Percentiles rank a stretch among this genome's conserved stretches.
Evolutionary conservation across 1,139 yeast genomes (phyloP).

Genomic region (Candida neerlandica): DNA sequence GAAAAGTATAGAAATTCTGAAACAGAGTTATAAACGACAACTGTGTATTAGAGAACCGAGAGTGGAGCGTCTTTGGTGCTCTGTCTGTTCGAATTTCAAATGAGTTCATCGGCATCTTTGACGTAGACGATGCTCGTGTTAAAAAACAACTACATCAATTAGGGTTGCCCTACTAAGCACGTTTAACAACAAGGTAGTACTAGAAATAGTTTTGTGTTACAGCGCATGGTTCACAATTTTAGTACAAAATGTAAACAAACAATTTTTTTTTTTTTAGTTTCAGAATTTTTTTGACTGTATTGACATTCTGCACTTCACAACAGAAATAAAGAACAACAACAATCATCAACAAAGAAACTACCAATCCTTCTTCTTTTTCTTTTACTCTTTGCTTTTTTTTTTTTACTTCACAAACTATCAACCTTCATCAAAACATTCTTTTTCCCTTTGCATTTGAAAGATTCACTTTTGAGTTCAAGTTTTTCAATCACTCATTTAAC

Average conservation of each 20-base stretch:
- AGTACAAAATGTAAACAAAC: constrained; percentile 3
- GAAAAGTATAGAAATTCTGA: neutral
- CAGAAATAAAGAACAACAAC: neutral
- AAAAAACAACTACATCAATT: neutral
- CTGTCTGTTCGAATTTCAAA: too few relatives aligned
- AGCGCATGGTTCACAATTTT: neutral
- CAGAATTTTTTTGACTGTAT: neutral
- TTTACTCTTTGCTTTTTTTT: neutral
- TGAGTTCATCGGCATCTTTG: too few relatives aligned
- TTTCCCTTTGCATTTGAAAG: neutral
- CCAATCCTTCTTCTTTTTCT: neutral
- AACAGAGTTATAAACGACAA: neutral
- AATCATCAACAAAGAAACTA: neutral
- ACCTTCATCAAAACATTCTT: neutral
- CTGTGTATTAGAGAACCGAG: too few relatives aligned
- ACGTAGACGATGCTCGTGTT: neutral
- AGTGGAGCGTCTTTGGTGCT: too few relatives aligned
- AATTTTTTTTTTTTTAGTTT: neutral
- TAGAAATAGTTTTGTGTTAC: neutral
- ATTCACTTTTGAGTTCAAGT: neutral
- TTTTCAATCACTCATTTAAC: neutral
- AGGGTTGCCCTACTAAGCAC: neutral
- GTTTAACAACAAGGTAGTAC: neutral
- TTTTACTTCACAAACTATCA: neutral
- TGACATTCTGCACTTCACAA: neutral